These are phyloP conservation scores for Cryphonectria naterciae DNA, from an alignment of 2,329 filamentous ascomycete species.

Conservation along the genomic window DNA sequence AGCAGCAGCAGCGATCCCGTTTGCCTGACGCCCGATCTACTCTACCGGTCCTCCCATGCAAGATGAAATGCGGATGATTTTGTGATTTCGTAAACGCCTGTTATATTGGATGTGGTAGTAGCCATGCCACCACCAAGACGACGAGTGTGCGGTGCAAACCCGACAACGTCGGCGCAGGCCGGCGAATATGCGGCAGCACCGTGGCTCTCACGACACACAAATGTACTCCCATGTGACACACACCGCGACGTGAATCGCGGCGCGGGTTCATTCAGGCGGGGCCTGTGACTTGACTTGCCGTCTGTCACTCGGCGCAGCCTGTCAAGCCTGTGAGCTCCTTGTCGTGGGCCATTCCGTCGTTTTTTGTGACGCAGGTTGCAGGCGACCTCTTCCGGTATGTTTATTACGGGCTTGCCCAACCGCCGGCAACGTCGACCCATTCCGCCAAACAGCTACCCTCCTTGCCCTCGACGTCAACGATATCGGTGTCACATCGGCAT, in stretches of 20 bases:
- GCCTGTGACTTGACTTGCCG: background rate
- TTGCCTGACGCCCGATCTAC: background rate
- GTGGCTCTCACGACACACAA: conserved; percentile 21
- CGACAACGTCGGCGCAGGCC: background rate
- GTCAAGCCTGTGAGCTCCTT: conserved; percentile 10
- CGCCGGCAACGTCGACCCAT: conserved; percentile 96
- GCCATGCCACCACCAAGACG: background rate
- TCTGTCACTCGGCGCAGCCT: conserved; percentile 12
- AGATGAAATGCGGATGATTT: conserved; percentile 25
- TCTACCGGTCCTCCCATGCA: conserved; percentile 19
- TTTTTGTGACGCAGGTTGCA: conserved; percentile 1
- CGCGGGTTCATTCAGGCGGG: conserved; percentile 11
- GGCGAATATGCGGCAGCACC: conserved; percentile 15
- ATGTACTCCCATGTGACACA: conserved; percentile 17
- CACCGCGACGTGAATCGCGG: conserved; percentile 25
- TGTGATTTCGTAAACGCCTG: conserved; percentile 23
- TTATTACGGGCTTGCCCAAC: conserved; percentile 68
- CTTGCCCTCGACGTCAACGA: conserved; percentile 96
- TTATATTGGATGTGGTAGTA: background rate
- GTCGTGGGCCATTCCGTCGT: conserved; percentile 19
- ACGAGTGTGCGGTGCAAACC: background rate
- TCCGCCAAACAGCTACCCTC: conserved; percentile 92
- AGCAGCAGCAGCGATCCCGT: background rate
- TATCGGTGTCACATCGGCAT: conserved; percentile 95
- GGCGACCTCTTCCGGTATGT: background rate